These are phyloP conservation scores for Beauveria brongniartii DNA, from an alignment of 2,329 filamentous ascomycete genomes.

Conservation along the genomic window DNA sequence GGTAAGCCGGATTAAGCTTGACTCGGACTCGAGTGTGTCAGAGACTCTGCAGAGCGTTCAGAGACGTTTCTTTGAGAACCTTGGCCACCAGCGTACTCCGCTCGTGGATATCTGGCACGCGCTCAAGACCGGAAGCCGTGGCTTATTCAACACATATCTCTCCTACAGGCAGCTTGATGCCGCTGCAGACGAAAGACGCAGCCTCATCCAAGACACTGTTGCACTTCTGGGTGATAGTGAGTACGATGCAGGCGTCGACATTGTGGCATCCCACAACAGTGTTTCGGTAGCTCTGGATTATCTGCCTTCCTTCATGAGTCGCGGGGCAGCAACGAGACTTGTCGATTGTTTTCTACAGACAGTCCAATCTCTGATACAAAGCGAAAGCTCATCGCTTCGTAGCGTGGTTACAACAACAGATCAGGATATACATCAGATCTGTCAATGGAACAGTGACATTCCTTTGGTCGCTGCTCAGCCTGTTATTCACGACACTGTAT, in stretches of 20 bases:
- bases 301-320: background rate
- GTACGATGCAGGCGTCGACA: background rate
- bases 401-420: background rate
- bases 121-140: background rate
- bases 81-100: background rate
- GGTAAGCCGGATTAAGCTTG: background rate
- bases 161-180: background rate
- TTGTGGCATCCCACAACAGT: background rate
- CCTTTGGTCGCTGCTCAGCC: background rate
- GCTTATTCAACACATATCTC: background rate
- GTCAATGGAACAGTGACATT: background rate
- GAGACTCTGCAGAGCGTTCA: background rate
- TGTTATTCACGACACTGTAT: background rate
- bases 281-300: background rate
- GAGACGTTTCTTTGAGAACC: background rate
- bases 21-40: background rate
- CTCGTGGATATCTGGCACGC: background rate
- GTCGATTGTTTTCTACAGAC: background rate
- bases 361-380: background rate
- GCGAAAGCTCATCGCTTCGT: background rate
- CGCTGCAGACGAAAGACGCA: background rate
- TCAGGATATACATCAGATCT: background rate
- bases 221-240: background rate
- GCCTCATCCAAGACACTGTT: background rate
- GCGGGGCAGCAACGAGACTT: background rate